Conservation (phyloP, 139 green algal genomes). For the Coelastrella sp. region DNA sequence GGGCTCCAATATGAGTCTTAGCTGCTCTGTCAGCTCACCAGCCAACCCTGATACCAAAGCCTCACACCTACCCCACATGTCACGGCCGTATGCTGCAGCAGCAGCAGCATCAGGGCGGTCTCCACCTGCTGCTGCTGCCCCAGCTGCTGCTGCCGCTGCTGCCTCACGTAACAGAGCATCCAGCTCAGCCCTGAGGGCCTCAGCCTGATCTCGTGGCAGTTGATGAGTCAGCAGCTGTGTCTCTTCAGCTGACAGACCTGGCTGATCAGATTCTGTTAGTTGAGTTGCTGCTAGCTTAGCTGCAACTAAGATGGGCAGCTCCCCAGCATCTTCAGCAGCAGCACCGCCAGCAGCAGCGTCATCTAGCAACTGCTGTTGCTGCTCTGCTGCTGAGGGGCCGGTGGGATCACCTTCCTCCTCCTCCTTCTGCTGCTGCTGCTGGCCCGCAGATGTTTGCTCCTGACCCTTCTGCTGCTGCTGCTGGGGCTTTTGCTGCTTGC, state of each 20-base stretch:
- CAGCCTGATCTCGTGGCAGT: constrained; percentile 49
- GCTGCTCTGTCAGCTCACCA: constrained; percentile 96
- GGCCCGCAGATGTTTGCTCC: constrained; percentile 23
- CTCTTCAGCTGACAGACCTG: constrained; percentile 48
- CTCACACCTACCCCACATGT: constrained; percentile 89
- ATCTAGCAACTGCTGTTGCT: constrained; percentile 12
- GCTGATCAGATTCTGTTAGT: constrained; percentile 44
- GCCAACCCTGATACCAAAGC: constrained; percentile 77
- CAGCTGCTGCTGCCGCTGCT: constrained; percentile 37
- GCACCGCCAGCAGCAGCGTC: constrained; percentile 16
- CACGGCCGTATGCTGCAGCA: constrained; percentile 53
- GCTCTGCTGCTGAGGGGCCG: background rate
- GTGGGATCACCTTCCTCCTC: constrained; percentile 29
- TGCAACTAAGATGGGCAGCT: constrained; percentile 27
- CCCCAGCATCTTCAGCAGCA: constrained; percentile 20
- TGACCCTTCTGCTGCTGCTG: constrained; percentile 45
- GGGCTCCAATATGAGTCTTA: constrained; percentile 96
- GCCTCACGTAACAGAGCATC: constrained; percentile 62
- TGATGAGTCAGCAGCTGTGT: constrained; percentile 42
- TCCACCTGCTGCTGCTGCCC: constrained; percentile 16
- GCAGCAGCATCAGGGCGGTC: constrained; percentile 20
- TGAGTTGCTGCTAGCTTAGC: constrained; percentile 43
- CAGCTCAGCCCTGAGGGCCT: constrained; percentile 69
- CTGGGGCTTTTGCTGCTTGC: constrained; percentile 45
- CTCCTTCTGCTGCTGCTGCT: constrained; percentile 1